Evolutionary conservation across 306 rosid genomes (phyloP), one percentile per base, ranked within the genome.

Genomic region (Echinosophora koreensis): DNA sequence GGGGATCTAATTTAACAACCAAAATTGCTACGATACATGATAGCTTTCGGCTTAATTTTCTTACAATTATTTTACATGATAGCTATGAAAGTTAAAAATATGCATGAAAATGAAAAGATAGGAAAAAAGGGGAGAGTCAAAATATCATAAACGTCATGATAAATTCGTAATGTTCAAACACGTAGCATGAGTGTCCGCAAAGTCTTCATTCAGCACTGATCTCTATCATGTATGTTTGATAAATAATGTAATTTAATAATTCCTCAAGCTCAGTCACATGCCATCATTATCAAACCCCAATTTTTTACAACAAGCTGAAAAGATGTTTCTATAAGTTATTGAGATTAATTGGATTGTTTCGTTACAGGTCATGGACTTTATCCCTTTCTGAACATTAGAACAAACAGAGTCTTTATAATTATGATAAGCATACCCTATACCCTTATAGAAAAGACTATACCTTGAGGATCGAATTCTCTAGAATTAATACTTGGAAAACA

Each of bases 31-130:
- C 8, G 9, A 16, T 49, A 11, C 69, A 44, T 80, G 58, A 12
- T 37, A 34, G 13, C 27, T 77, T 63, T 54, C 8, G 44, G 22
- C 73, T 80, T 12, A n/a, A 32, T 77, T 77, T 60, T 69, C 60
- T 54, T 58, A 66, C 70, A 81, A 68, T 85, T 66, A 84, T 81
- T 67, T 73, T 30, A 32, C 55, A 73, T 62, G 82, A 85, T 69
- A 77, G 85, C 58, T 73, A 78, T 78, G 78, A 54, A 77, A 81
- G 69, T 41, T 78, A 69, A 78, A 78, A 75, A 74, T 5, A 27
- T 46, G 51, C 81, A 63, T 74, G 81, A 78, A 73, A 85, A 70
- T 74, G 69, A 74, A 74, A 49, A 61, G 46, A 56, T 77, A 57
- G 32, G 62, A 59, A 65, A 66, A 8, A 16, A 56, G 30, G 28